These are phyloP conservation scores for Senna siamea DNA, from an alignment of 306 rosid species.

Conservation along the genomic window DNA sequence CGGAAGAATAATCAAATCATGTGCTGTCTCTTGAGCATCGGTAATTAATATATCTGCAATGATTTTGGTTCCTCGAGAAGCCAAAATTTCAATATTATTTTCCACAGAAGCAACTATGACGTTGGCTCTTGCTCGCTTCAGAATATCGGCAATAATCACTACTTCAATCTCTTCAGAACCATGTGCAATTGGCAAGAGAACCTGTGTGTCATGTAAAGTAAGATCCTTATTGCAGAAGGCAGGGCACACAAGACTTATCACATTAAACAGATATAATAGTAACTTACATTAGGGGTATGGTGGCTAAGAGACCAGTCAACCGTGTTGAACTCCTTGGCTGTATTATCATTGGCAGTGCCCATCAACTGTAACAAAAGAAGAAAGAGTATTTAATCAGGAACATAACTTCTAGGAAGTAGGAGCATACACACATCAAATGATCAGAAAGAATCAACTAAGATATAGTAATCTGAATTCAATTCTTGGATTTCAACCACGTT, in stretches of 20 bases:
- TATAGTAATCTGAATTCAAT: slow-evolving; percentile 8
- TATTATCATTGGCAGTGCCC: slow-evolving; percentile 45
- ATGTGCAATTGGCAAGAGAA: slow-evolving; percentile 87
- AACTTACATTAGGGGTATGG: slow-evolving; percentile 72
- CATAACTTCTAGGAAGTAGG: background rate
- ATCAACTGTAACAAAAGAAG: slow-evolving; percentile 58
- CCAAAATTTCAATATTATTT: slow-evolving; percentile 62
- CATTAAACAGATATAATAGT: slow-evolving; percentile 31
- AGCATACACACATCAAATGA: slow-evolving; percentile 7
- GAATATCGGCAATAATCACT: slow-evolving; percentile 80
- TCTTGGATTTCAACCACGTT: no score
- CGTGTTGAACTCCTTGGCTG: slow-evolving; percentile 77
- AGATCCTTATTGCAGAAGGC: slow-evolving; percentile 33
- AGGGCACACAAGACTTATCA: slow-evolving; percentile 2
- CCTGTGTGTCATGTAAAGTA: slow-evolving; percentile 50
- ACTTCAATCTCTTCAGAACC: slow-evolving; percentile 92
- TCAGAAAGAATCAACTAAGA: slow-evolving; percentile 3
- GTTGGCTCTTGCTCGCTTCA: slow-evolving; percentile 86
- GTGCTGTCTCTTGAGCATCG: slow-evolving; percentile 69
- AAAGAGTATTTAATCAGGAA: slow-evolving; percentile 37
- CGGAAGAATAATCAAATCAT: slow-evolving; percentile 88
- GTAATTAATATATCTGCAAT: slow-evolving; percentile 75
- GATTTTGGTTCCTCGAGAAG: slow-evolving; percentile 74
- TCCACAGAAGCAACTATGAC: slow-evolving; percentile 88
- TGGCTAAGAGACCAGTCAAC: slow-evolving; percentile 81